Evolutionary conservation across 2,329 filamentous ascomycete species (phyloP), one percentile per base, ranked within the genome.

Genomic region (Didymella exigua): DNA sequence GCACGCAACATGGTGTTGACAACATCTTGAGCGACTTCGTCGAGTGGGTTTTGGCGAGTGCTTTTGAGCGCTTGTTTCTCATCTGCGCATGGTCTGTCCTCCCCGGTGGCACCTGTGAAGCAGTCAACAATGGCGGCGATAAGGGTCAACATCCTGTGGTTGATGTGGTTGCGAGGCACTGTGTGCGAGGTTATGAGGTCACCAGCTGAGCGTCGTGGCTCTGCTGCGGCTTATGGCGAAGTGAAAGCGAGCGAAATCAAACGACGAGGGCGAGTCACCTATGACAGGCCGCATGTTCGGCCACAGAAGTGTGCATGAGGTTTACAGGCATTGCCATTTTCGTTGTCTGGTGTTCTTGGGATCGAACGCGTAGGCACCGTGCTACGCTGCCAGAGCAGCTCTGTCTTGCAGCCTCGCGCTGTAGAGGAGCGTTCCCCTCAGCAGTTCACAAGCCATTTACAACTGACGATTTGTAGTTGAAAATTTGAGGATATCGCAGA

Each of bases 1-100:
- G 56, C 60, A 6, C 29, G 29, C 6, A 65, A 26, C 13, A 72
- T 53, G n/a, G 58, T 43, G 14, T 53, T 29, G 41, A 68, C 54
- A 13, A 71, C 59, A 24, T 67, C 31, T 1, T 62, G 36, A 4
- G 63, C 68, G 16, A 66, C 42, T 27, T 61, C 42, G 10, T 60
- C 50, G 24, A 62, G 44, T 2, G 55, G 42, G 37, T 41, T 26
- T 19, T 58, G 26, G 26, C 37, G 16, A n/a, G 36, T 18, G 4
- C 13, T 2, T 13, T 56, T 46, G 2, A 63, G 38, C 9, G 51
- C 30, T 14, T 46, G 38, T 45, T 72, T 70, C 29, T 67, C 59
- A 37, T 57, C 36, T 33, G 37, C 31, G 38, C 46, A 53, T 21
- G 13, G 10, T 4, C 7, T 19, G 11, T 46, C 36, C 4, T 37